A percentile compares a stretch with the other conserved stretches of the same genome.
Evolutionary conservation across 1,139 yeast species (phyloP).

Genomic region (Blastobotrys persicus): DNA sequence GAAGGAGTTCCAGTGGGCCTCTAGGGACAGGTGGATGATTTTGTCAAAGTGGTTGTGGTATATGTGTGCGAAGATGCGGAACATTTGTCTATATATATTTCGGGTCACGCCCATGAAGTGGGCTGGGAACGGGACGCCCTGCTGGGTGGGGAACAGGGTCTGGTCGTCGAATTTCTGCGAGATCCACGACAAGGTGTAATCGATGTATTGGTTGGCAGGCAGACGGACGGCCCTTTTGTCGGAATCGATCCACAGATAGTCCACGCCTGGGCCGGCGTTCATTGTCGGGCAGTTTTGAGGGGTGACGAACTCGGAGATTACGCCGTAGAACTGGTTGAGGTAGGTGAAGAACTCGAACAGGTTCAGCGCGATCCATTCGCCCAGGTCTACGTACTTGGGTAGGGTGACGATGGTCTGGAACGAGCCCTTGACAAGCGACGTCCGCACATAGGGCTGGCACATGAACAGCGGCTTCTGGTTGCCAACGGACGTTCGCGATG

Average conservation of each 20-base stretch:
- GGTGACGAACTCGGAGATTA: conserved; percentile 82
- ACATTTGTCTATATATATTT: conserved; percentile 87
- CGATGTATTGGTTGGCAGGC: conserved; percentile 92
- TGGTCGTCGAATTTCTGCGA: conserved; percentile 85
- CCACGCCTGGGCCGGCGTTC: conserved; percentile 94
- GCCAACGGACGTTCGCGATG: conserved; percentile 8
- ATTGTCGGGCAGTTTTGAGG: conserved; percentile 88
- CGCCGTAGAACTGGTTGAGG: conserved; percentile 82
- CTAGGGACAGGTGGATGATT: conserved; percentile 81
- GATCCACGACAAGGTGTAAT: conserved; percentile 88
- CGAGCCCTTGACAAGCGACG: conserved; percentile 96
- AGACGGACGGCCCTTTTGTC: conserved; percentile 73
- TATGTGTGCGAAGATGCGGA: conserved; percentile 93
- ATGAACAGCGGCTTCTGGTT: conserved; percentile 58
- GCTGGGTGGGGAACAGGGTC: conserved; percentile 84
- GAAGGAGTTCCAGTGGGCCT: conserved; percentile 97
- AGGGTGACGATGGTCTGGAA: conserved; percentile 92
- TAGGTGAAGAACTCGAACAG: conserved; percentile 87
- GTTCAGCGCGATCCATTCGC: conserved; percentile 95
- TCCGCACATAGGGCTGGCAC: conserved; percentile 90
- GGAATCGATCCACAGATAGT: conserved; percentile 87
- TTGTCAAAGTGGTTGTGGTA: conserved; percentile 94
- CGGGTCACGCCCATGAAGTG: conserved; percentile 78
- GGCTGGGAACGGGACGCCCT: conserved; percentile 88
- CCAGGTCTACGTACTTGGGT: conserved; percentile 90